Evolutionary conservation across 305 asterid genomes (phyloP).

Genomic region (Rubia peregrina): DNA sequence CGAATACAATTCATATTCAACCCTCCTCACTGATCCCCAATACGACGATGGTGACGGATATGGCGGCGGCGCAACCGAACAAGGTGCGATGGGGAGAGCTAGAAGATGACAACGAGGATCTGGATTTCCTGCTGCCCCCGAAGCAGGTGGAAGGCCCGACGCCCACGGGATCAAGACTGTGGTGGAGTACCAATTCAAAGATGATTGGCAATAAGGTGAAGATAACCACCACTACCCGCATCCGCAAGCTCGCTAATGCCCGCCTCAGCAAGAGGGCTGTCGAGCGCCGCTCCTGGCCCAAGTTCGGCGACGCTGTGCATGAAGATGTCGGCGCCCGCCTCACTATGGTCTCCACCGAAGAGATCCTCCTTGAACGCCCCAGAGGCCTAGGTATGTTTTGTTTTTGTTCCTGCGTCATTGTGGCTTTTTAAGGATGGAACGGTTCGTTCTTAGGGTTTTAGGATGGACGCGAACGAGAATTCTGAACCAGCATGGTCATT

Average conservation of each 20-base stretch:
- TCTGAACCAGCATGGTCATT: conserved; percentile 25
- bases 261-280: conserved; percentile 37
- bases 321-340: conserved; percentile 34
- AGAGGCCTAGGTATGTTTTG: conserved; percentile 27
- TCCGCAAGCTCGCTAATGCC: conserved; percentile 35
- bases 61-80: conserved; percentile 19
- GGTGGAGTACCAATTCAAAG: conserved; percentile 33
- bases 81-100: conserved; percentile 40
- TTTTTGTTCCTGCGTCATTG: not conserved
- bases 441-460: not conserved
- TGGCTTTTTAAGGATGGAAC: not conserved
- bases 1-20: not conserved
- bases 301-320: conserved; percentile 38
- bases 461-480: not conserved
- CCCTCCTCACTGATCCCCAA: not conserved
- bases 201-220: conserved; percentile 33
- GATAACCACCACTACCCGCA: conserved; percentile 35
- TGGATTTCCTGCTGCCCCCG: conserved; percentile 35
- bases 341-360: conserved; percentile 44
- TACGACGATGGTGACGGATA: conserved; percentile 9
- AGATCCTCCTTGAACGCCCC: conserved; percentile 39
- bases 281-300: conserved; percentile 39
- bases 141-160: conserved; percentile 33
- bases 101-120: conserved; percentile 36
- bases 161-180: conserved; percentile 33